Evolutionary conservation across 768 basidiomycete genomes (phyloP).

Genomic region (Rhizopogon roseolus): DNA sequence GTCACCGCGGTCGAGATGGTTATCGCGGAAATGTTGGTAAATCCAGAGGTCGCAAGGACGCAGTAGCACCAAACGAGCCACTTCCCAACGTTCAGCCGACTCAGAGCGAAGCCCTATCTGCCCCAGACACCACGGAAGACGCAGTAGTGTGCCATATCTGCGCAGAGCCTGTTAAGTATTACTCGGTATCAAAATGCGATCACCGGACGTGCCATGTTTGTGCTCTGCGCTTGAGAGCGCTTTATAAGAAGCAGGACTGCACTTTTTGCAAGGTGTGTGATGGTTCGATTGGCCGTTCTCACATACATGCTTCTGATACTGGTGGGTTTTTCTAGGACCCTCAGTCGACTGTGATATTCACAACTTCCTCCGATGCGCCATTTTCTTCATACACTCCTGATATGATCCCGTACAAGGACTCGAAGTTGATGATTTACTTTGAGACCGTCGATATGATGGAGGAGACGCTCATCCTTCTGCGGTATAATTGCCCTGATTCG

Average conservation of each 20-base stretch:
- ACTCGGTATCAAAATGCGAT: conserved; percentile 83
- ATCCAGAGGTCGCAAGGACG: conserved; percentile 1
- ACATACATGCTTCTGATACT: not conserved
- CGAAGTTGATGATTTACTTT: conserved; percentile 75
- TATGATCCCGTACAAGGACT: conserved; percentile 58
- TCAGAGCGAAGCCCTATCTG: conserved; percentile 1
- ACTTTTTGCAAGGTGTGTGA: conserved; percentile 91
- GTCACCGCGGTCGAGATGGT: conserved; percentile 8
- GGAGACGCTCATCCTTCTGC: conserved; percentile 82
- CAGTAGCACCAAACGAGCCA: not conserved
- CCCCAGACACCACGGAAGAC: conserved; percentile 25
- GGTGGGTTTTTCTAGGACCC: conserved; percentile 45
- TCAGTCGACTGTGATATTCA: conserved; percentile 73
- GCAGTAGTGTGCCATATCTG: conserved; percentile 82
- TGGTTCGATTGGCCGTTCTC: not conserved
- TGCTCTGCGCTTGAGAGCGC: conserved; percentile 75
- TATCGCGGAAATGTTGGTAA: conserved; percentile 15
- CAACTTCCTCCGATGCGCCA: conserved; percentile 52
- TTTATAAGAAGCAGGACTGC: conserved; percentile 93
- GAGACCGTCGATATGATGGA: conserved; percentile 95
- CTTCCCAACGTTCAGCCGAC: not conserved
- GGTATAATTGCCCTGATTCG: conserved; percentile 89
- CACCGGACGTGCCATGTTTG: conserved; percentile 96
- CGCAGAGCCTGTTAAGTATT: conserved; percentile 90
- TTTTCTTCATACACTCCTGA: conserved; percentile 58